Evolutionary conservation across 108 stramenopile species (phyloP), one percentile per base, ranked within the genome.

Genomic region (Nitzschia inconspicua): DNA sequence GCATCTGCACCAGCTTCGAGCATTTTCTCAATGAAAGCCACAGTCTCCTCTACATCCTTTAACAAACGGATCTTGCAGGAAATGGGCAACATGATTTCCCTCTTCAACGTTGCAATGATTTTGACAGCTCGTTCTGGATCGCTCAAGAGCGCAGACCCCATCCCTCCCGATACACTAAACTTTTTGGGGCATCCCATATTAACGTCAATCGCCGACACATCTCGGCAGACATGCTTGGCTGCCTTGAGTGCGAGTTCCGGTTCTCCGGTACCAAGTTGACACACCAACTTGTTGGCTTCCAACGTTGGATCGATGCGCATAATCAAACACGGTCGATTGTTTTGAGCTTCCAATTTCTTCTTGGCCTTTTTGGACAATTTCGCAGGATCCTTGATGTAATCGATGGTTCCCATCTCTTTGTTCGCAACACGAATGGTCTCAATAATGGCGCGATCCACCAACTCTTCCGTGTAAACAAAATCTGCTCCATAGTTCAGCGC

Each of bases 111-210:
- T 13, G 56, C 69, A 10, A 88, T 51, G 31, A 94, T 86, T 25
- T 72, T 64, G 43, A 82, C 83, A 2, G 91, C 90, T 37, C 91
- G 61, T 34, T 76, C 70, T 5, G 76, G 61, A 68, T 95, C 93
- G 18, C 54, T 58, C 18, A 99, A 68, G 0, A 99, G 66, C 2
- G 97, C 96, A 13, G 84, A 76, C 46, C 98, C 98, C 97, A 99
- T 98, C 19, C 95, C 95, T 2, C 91, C 93, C 48, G 73, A 67
- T 6, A 96, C 80, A 44, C 78, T 83, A 70, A 99, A 99, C 63
- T 95, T 92, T 64, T 90, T 97, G 14, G 98, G 98, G 80, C 98
- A 99, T 3, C 98, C 98, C 96, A 98, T 98, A 57, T 99, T 99
- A 43, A 99, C 60, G 75, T 97, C 98, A 24, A 99, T 76, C 20